Base-by-base conservation (phyloP, 2,329 filamentous ascomycete genomes). In the Penicillium sp. region DNA sequence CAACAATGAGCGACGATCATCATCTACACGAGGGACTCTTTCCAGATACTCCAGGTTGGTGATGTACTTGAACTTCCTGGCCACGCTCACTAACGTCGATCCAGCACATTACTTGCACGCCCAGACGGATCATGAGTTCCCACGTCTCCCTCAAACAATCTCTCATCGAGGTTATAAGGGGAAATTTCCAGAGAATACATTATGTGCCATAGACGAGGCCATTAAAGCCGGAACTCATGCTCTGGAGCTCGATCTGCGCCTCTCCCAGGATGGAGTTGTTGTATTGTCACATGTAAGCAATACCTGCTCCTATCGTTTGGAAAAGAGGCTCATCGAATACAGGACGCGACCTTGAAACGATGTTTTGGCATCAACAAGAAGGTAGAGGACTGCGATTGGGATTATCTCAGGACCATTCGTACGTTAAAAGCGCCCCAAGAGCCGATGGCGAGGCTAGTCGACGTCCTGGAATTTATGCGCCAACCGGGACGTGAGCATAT, bases 221-320 rank as follows among this genome's bases (percentile, higher is more conserved):
- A 81, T 93, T 2, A 76, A 84, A 29, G 85, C 84, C 16, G 90
- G 90, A 18, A 84, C 89, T 0, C 84, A 95, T 64, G 93, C 88
- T 0, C 76, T 97, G 26, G 93, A 97, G 75, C 95, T 90, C 16
- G 93, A 97, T 65, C 73, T 96, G 8, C 92, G 95, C 69, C 74
- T 96, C 31, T 86, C 89, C 13, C 84, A 81, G 56, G 93, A 97
- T 65, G 86, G 87, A 6, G 85, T 95, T 0, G 88, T 95, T 0
- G 89, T 97, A 9, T 75, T 97, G 38, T 90, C 87, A 42, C 91
- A 95, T 77, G 88, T 89, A 73, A 69, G 79, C 28, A 18, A 33
- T 29, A 13, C 4, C 18, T 8, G 12, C 15, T 26, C 16, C 7
- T 16, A 3, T 2, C 16, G n/a, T 15, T 8, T n/a, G 21, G 18